Base-by-base conservation (phyloP, 1,284 basidiomycete species). In the Ganoderma sp. region DNA sequence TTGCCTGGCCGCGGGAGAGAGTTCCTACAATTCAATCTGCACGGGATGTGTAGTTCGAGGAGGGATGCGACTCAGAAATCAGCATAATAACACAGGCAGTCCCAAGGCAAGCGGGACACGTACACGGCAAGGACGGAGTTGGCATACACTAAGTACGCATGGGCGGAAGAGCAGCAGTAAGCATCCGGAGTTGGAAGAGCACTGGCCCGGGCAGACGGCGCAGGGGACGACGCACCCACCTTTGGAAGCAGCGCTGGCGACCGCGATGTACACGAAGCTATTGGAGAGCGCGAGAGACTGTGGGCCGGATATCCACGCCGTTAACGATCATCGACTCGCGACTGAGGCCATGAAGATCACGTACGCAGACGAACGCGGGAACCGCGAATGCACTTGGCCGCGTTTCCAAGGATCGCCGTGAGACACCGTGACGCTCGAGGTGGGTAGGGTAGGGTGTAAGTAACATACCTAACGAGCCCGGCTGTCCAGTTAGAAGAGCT, bases 101-200 rank as follows among this genome's bases (percentile, higher is more conserved):
- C 32, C 32, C 3, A 4, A 32, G 3, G 32, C 32, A 32, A 32
- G 0, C 32, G 32, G 32, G 32, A 32, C 32, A 32, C 37, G 8
- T 39, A 39, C 60, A 61, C 42, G 41, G 62, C 62, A 19, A 63
- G 62, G 12, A 63, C 62, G n/a, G 45, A 48, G 45, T 22, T 48
- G n/a, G n/a, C 17, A 19, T 50, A 25, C 3, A 50, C 48, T 50
- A 9, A 8, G 37, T 9, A 10, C 37, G 22, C 7, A 10, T 9
- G 48, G n/a, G 10, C 2, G n/a, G 48, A 28, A 28, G 25, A 28
- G 25, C 25, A 28, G 2, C 25, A 28, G 25, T 28, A 28, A 28
- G 25, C 25, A 28, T 28, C 25, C 25, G 25, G 25, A 28, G 25
- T 28, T 1, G 25, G 25, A 28, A 28, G 25, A 2, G 25, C 25